Evolutionary conservation across 768 basidiomycete genomes (phyloP).

Genomic region (Dendrothele bispora): DNA sequence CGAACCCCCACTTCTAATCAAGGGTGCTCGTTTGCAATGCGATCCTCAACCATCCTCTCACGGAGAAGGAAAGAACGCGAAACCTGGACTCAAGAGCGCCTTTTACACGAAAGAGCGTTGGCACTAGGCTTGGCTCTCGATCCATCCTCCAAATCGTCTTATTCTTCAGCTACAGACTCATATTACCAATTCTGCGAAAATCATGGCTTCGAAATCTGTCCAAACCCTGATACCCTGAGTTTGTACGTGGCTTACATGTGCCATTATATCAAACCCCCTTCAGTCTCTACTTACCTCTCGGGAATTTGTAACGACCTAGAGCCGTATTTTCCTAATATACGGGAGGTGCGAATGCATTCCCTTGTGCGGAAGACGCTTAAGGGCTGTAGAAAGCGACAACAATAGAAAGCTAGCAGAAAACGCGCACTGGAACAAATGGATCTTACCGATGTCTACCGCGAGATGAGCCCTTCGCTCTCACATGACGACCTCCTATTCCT

Average conservation of each 20-base stretch:
- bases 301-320: conserved; percentile 40
- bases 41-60: background rate
- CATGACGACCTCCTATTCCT: too few relatives aligned
- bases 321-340: conserved; percentile 30
- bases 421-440: too few relatives aligned
- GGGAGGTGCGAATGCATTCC: conserved; percentile 11
- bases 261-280: conserved; percentile 33
- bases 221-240: conserved; percentile 32
- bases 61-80: conserved; percentile 30
- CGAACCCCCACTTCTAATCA: too few relatives aligned
- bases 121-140: conserved; percentile 24
- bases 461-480: too few relatives aligned
- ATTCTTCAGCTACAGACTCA: conserved; percentile 31
- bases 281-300: conserved; percentile 37
- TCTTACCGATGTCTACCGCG: too few relatives aligned
- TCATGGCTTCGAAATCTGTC: conserved; percentile 27
- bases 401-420: conserved; percentile 23
- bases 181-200: conserved; percentile 27
- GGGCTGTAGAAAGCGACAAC: conserved; percentile 26
- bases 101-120: conserved; percentile 25
- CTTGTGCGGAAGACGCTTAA: conserved; percentile 28
- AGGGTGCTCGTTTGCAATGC: too few relatives aligned
- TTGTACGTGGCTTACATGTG: conserved; percentile 37
- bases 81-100: conserved; percentile 34
- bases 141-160: conserved; percentile 14